Base-by-base conservation (phyloP, 2,329 filamentous ascomycete species). In the Botrytis aclada region DNA sequence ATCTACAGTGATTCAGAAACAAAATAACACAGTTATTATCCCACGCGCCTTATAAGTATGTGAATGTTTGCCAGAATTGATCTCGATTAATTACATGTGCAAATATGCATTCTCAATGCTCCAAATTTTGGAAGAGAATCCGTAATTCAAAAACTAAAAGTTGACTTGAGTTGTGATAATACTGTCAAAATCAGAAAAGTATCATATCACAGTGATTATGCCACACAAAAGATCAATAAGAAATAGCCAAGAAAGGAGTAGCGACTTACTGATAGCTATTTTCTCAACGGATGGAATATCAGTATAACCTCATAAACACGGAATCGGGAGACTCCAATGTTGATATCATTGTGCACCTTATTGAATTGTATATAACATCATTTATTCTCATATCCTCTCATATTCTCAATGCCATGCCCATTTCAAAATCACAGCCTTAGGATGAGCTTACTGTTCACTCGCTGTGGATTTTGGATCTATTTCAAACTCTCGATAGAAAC, bases 121-220 rank as follows among this genome's bases (percentile, higher is more conserved):
- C 5, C 51, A 8, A 29, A 14, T 8, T n/a, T 54, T 7, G 12
- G 12, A 54, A 16, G 5, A n/a, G 5, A 7, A 29, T 54, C 14
- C 25, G 3, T 0, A 16, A 54, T 18, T 12, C 51, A 16, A 7
- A 16, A 16, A 3, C 0, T 7, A 3, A 29, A n/a, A 6, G 25
- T 16, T 29, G 5, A 16, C 25, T n/a, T 16, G 0, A 29, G 4
- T 51, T 54, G 0, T 29, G 12, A 29, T 1, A 16, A 0, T 3
- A n/a, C 12, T 0, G 4, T n/a, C 25, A 16, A 2, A 2, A 1
- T 54, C 25, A 16, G 10, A 29, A 54, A 16, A 16, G 10, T 16
- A n/a, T 14, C 47, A 54, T n/a, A 3, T 1, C 47, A n/a, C 9
- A 54, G 1, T 16, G 51, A 16, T 29, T 8, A 16, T n/a, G 0